phyloP scores from a whole-genome alignment of 164 flowering plant species.

The Paratinospora sagittata region DNA sequence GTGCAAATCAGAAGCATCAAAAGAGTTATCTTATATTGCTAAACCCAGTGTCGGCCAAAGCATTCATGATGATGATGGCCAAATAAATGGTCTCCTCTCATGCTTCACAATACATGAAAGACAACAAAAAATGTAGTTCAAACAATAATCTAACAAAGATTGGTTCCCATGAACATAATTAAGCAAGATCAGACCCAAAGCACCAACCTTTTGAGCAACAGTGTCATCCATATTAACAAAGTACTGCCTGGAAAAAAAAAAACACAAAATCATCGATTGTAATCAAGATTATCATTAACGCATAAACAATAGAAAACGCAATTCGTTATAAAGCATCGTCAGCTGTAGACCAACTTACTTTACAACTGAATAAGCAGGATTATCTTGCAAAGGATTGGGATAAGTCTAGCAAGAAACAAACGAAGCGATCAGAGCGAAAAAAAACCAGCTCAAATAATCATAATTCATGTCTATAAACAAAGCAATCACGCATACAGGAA shows the following conservation, averaged over 20 bases:
- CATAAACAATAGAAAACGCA: background rate
- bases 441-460: background rate
- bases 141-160: background rate
- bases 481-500: conserved; percentile 30
- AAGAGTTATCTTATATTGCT: background rate
- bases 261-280: background rate
- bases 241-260: conserved; percentile 60
- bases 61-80: background rate
- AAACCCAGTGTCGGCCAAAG: background rate
- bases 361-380: conserved; percentile 89
- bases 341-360: conserved; percentile 43
- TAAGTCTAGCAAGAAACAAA: conserved; percentile 36
- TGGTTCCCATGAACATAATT: background rate
- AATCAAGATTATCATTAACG: background rate
- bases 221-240: conserved; percentile 82
- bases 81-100: too few species aligned
- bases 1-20: background rate
- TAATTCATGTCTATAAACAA: background rate
- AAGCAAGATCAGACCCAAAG: background rate
- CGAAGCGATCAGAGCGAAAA: background rate
- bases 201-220: conserved; percentile 67
- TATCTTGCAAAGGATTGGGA: conserved; percentile 69
- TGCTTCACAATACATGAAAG: background rate
- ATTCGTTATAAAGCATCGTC: background rate
- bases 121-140: background rate